Conservation (phyloP, 192 early-diverging fungal genomes). For the Coemansia sp. region DNA sequence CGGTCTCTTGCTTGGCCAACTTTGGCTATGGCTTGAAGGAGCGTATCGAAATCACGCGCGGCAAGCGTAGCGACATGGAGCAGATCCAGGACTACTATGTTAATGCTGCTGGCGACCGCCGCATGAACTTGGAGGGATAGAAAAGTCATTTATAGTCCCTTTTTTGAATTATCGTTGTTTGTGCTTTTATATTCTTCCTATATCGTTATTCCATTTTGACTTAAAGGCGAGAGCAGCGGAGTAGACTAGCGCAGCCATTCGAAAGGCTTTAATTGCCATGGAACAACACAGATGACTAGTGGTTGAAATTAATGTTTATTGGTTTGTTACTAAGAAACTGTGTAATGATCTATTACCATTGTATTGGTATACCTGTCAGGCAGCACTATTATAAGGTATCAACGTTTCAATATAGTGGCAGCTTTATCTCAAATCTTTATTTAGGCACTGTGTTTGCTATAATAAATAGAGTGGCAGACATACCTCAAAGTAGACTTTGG, state of each 20-base stretch:
- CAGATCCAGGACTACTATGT: conserved; percentile 58
- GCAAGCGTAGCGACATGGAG: conserved; percentile 58
- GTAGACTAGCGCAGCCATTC: too few species aligned
- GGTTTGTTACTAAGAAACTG: too few species aligned
- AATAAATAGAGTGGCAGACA: too few species aligned
- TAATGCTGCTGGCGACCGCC: conserved; percentile 53
- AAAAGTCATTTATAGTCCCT: background rate
- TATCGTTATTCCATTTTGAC: background rate
- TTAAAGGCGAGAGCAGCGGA: background rate
- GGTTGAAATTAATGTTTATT: too few species aligned
- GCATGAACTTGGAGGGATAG: conserved; percentile 54
- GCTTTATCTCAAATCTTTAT: too few species aligned
- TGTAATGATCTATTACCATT: too few species aligned
- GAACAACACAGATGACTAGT: too few species aligned
- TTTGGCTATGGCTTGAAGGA: conserved; percentile 56
- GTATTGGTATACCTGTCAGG: too few species aligned
- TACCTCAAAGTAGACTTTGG: too few species aligned
- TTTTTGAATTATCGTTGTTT: background rate
- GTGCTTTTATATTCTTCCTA: background rate
- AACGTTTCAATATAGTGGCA: background rate
- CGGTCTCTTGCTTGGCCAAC: conserved; percentile 46
- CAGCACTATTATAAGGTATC: too few species aligned
- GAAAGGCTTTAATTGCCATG: too few species aligned
- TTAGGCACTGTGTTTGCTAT: too few species aligned
- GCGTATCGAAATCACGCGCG: conserved; percentile 53